These are phyloP conservation scores for Hypomontagnella submonticulosa DNA, from an alignment of 495 filamentous ascomycete genomes.

Conservation along the genomic window DNA sequence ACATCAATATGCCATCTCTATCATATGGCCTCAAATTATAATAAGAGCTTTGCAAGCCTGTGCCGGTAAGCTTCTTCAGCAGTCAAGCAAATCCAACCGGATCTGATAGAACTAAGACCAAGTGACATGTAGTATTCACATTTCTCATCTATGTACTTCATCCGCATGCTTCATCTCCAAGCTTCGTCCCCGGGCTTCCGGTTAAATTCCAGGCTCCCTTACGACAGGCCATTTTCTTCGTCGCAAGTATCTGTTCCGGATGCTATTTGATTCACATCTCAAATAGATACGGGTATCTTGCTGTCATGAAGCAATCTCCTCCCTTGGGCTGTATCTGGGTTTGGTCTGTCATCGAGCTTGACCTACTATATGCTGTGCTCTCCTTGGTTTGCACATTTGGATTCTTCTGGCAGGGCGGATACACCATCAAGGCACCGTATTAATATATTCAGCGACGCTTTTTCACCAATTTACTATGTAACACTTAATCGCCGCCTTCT, in stretches of 20 bases:
- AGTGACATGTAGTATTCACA: conserved; percentile 65
- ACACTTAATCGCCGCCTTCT: conserved; percentile 18
- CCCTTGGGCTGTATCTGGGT: conserved; percentile 92
- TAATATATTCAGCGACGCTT: conserved; percentile 15
- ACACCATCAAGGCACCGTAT: conserved; percentile 54
- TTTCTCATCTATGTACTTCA: conserved; percentile 70
- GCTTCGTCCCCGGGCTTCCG: conserved; percentile 57
- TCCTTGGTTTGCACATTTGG: conserved; percentile 68
- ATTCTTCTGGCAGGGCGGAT: conserved; percentile 80
- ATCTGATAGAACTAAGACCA: conserved; percentile 37
- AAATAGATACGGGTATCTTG: conserved; percentile 82
- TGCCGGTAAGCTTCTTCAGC: conserved; percentile 53
- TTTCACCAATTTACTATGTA: conserved; percentile 3
- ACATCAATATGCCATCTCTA: conserved; percentile 83
- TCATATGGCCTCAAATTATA: conserved; percentile 68
- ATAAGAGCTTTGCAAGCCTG: conserved; percentile 62
- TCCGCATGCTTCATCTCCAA: conserved; percentile 58
- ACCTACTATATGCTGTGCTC: conserved; percentile 71
- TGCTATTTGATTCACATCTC: conserved; percentile 83
- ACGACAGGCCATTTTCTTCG: conserved; percentile 71
- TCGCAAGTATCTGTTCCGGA: conserved; percentile 66
- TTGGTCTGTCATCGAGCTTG: conserved; percentile 90
- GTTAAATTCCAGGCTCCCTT: conserved; percentile 57
- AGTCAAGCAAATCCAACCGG: conserved; percentile 5
- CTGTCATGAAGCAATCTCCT: conserved; percentile 91